Conservation (phyloP, 192 early-diverging fungal genomes). For the Ambispora gerdemannii region DNA sequence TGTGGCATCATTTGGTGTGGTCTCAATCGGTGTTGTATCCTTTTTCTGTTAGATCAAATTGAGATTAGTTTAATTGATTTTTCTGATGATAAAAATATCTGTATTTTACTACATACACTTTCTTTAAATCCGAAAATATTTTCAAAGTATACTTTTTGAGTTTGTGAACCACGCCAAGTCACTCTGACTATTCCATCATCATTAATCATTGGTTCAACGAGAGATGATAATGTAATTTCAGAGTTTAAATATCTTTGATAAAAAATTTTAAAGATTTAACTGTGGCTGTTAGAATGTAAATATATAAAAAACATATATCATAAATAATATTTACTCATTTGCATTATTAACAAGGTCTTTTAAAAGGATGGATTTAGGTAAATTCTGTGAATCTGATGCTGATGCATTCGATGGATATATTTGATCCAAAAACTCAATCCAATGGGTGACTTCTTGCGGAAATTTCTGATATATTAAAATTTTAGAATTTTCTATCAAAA, state of each 20-base stretch:
- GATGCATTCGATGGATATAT: neutral
- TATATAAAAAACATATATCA: neutral
- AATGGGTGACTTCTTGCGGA: neutral
- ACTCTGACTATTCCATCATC: neutral
- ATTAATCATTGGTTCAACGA: neutral
- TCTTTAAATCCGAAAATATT: neutral
- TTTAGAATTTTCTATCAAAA: too few relatives aligned
- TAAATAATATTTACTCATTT: too few relatives aligned
- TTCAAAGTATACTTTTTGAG: neutral
- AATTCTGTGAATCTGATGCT: neutral
- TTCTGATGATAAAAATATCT: neutral
- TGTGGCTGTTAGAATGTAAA: neutral
- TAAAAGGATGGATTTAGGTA: neutral
- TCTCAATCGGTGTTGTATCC: neutral
- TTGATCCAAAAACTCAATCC: neutral
- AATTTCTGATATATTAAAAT: too few relatives aligned
- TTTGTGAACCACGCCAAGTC: neutral
- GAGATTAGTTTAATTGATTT: neutral
- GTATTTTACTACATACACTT: neutral
- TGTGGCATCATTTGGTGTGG: neutral
- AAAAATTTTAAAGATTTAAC: neutral
- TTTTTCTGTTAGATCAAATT: too few relatives aligned
- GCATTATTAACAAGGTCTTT: neutral
- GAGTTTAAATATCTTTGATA: neutral
- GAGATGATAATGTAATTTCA: neutral